A percentile compares a stretch with the other conserved stretches of the same genome.
These are phyloP conservation scores for Cerioporus squamosus DNA, from an alignment of 1,284 basidiomycete genomes.

Conservation along the genomic window DNA sequence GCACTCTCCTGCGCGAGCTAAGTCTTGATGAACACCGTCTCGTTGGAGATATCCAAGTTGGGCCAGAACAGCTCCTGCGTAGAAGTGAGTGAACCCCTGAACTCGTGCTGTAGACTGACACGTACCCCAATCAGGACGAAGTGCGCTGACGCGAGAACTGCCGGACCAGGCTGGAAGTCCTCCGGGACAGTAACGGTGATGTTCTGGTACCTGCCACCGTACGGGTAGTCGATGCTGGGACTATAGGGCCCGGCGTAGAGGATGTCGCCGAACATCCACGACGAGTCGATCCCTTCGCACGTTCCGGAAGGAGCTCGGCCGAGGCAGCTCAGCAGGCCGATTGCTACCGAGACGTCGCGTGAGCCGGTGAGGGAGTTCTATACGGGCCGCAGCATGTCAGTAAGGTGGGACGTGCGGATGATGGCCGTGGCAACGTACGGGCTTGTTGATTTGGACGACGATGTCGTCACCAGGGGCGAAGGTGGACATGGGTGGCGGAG, in stretches of 20 bases:
- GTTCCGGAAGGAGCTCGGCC: constrained; percentile 12
- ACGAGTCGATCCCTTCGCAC: constrained; percentile 33
- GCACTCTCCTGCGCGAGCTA: background rate
- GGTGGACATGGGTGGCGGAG: constrained; percentile 8
- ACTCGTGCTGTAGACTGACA: background rate
- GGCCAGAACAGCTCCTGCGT: constrained; percentile 8
- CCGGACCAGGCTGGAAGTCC: constrained; percentile 12
- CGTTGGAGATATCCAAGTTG: constrained; percentile 10
- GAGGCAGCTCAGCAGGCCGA: constrained; percentile 41
- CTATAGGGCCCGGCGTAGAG: constrained; percentile 51
- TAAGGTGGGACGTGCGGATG: background rate
- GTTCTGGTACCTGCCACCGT: constrained; percentile 13
- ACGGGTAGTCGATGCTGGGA: constrained; percentile 36
- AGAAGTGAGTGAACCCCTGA: background rate
- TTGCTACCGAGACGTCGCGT: constrained; percentile 47
- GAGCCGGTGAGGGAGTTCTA: constrained; percentile 44
- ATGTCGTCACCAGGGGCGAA: constrained; percentile 12
- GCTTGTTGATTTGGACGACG: constrained; percentile 19
- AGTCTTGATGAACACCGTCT: constrained; percentile 7
- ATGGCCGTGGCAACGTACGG: background rate
- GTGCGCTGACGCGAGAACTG: constrained; percentile 19
- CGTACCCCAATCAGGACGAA: constrained; percentile 22
- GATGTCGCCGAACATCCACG: constrained; percentile 40
- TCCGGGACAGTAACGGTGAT: constrained; percentile 24
- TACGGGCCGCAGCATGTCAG: background rate